Percentiles rank a stretch among this genome's conserved stretches.
Conservation (phyloP, 2,329 filamentous ascomycete genomes). For the Aspergillus tanneri region DNA sequence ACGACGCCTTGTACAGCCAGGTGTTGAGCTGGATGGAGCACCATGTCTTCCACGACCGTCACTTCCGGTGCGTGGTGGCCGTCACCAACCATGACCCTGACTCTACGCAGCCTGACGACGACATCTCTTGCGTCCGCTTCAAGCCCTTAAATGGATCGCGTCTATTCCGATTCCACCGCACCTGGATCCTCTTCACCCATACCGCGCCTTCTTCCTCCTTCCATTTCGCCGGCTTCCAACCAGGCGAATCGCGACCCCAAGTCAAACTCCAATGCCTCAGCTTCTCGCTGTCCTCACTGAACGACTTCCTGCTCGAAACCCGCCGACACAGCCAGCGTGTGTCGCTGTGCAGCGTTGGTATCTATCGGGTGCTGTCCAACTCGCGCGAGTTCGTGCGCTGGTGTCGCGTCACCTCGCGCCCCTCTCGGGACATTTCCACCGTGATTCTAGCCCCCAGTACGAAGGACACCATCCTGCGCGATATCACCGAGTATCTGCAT, state of each 20-base stretch:
- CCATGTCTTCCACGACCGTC: conserved; percentile 52
- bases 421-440: conserved; percentile 58
- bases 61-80: conserved; percentile 45
- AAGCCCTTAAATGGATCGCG: conserved; percentile 20
- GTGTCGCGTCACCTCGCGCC: conserved; percentile 60
- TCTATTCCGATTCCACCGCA: conserved; percentile 16
- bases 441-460: conserved; percentile 53
- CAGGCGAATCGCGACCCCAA: background rate
- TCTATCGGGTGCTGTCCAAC: conserved; percentile 55
- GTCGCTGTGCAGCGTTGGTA: conserved; percentile 52
- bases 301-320: conserved; percentile 46
- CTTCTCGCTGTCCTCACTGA: conserved; percentile 12
- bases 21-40: conserved; percentile 51
- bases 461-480: conserved; percentile 65
- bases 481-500: conserved; percentile 77
- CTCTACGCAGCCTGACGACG: background rate
- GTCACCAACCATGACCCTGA: conserved; percentile 45
- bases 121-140: conserved; percentile 23
- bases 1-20: conserved; percentile 59
- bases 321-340: conserved; percentile 47
- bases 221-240: too few relatives aligned
- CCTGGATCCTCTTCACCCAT: conserved; percentile 15
- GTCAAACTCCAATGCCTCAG: conserved; percentile 19
- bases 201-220: background rate
- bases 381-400: conserved; percentile 46